Evolutionary conservation across 148 eudicot genomes (phyloP).

Genomic region (Diospyros kaki): DNA sequence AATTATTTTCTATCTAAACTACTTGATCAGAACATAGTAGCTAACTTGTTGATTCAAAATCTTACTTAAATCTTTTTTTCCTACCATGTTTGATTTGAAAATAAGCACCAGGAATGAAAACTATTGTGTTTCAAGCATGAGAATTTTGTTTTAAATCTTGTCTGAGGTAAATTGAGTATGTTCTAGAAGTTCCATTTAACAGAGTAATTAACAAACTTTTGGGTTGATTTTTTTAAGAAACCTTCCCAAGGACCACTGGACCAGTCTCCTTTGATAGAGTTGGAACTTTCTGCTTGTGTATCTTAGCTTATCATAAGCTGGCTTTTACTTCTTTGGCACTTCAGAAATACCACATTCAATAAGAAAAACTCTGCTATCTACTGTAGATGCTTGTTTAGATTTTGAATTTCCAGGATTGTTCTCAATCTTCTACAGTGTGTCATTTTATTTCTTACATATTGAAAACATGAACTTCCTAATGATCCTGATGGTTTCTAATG

Average conservation of each 20-base stretch:
- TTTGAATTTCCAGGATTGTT: background rate
- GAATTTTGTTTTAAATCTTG: background rate
- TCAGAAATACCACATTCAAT: background rate
- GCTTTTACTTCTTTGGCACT: background rate
- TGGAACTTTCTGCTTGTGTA: too few species aligned
- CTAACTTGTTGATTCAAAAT: background rate
- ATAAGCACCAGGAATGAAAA: too few species aligned
- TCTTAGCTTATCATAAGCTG: background rate
- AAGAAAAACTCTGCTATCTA: background rate
- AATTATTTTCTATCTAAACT: too few species aligned
- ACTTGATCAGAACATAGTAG: background rate
- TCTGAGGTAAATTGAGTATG: background rate
- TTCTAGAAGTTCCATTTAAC: background rate
- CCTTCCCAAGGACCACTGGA: background rate
- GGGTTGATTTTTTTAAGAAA: background rate
- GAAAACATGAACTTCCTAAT: conserved; percentile 9
- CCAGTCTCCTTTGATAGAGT: background rate
- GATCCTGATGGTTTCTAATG: conserved; percentile 14
- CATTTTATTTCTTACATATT: background rate
- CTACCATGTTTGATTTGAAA: background rate
- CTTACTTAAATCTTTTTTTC: background rate
- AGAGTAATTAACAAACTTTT: background rate
- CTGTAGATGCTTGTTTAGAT: background rate
- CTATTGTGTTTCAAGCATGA: too few species aligned
- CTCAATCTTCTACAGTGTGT: background rate